Percentiles rank a stretch among this genome's conserved stretches.
Conservation (phyloP, 129 eudicot genomes). For the Lactuca saligna region DNA sequence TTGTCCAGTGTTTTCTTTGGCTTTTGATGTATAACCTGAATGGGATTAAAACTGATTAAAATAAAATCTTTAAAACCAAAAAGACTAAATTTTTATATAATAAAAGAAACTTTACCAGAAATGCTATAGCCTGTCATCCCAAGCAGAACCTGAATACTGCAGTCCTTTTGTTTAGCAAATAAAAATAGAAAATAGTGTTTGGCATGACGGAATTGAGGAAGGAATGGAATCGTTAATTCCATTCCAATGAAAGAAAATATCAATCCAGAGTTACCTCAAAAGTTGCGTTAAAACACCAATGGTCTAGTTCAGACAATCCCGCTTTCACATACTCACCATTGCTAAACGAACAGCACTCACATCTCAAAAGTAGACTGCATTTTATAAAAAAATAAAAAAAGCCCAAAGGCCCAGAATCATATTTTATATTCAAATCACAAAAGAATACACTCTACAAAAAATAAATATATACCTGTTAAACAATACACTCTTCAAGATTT, state of each 20-base stretch:
- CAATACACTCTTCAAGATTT: conserved; percentile 35
- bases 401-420: no score
- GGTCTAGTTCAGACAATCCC: conserved; percentile 82
- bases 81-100: not conserved
- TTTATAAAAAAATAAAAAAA: no score
- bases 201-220: no score
- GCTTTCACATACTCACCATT: conserved; percentile 38
- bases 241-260: not conserved
- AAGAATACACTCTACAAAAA: no score
- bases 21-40: conserved; percentile 88
- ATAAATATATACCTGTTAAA: no score
- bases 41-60: conserved; percentile 5
- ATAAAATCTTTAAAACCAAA: not conserved
- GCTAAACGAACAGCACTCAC: no score
- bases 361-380: no score
- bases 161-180: conserved; percentile 24
- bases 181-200: not conserved
- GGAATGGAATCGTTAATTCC: no score
- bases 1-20: conserved; percentile 87
- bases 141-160: conserved; percentile 95
- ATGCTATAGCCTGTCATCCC: conserved; percentile 72
- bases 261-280: conserved; percentile 50
- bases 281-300: conserved; percentile 81
- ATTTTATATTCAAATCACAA: no score
- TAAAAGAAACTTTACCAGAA: conserved; percentile 52